Evolutionary conservation across 208 protist genomes (phyloP).

Genomic region (Trypanosoma grayi): DNA sequence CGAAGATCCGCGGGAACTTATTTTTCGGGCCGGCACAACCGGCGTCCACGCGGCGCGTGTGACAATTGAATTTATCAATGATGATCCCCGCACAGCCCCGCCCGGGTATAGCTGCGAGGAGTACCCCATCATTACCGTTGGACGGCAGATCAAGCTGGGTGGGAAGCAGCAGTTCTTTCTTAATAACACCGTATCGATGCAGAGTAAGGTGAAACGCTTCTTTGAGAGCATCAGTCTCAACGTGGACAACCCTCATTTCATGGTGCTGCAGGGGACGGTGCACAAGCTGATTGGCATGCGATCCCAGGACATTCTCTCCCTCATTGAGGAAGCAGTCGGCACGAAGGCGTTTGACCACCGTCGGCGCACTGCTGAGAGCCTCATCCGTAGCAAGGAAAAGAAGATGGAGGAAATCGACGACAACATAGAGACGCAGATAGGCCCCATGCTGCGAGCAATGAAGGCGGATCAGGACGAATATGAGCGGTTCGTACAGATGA

Average conservation of each 20-base stretch:
- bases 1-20: conserved; percentile 96
- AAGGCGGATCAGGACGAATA: conserved; percentile 88
- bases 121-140: conserved; percentile 96
- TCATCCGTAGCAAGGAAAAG: conserved; percentile 98
- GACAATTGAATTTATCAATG: conserved; percentile 99
- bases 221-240: conserved; percentile 99
- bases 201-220: conserved; percentile 98
- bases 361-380: conserved; percentile 94
- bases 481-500: conserved; percentile 57
- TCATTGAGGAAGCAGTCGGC: conserved; percentile 99
- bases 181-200: conserved; percentile 97
- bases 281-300: conserved; percentile 99
- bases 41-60: conserved; percentile 99
- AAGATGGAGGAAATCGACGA: conserved; percentile 98
- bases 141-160: conserved; percentile 95
- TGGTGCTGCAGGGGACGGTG: conserved; percentile 99
- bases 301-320: conserved; percentile 97
- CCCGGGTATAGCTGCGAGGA: conserved; percentile 97
- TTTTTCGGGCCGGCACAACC: conserved; percentile 99
- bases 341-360: conserved; percentile 99
- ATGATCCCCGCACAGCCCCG: conserved; percentile 93
- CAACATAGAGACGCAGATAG: conserved; percentile 87
- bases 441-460: conserved; percentile 85
- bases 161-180: conserved; percentile 99
- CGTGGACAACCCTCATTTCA: conserved; percentile 99